Base-by-base conservation (phyloP, 345 rosid species). In the Lumnitzera littorea region DNA sequence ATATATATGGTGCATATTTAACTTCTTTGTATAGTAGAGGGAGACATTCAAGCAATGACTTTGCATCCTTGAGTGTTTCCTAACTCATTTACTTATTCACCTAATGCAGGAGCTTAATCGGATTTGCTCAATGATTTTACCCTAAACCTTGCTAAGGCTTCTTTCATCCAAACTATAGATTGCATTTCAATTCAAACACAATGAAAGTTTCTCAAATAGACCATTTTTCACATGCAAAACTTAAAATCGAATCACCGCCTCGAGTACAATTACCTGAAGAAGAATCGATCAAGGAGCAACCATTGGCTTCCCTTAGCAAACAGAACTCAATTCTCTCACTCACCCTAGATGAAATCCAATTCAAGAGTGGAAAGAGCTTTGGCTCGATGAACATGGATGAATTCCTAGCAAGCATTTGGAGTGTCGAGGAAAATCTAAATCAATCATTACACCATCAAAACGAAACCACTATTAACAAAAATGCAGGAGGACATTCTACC, bases 381-480 rank as follows among this genome's bases (percentile, higher is more conserved):
- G 98, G 96, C 4, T 82, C 89, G 12, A 91, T 91, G 98, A 89
- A 82, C 80, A 89, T 91, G 95, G 96, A 91, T 61, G 95, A 89
- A 66, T 89, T 91, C 66, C 75, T 91, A 2, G 77, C 89, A 13
- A 89, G 76, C 66, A 52, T 91, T 48, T 91, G 95, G 98, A 79
- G 62, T 15, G 85, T 71, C 0, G 87, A 83, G 2, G 92, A 87
- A 0, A 76, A 72, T 46, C 82, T 85, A 0, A 76, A 72, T 36
- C 82, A 67, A 48, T 46, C 78, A 36, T 46, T 27, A 46, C 46
- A 52, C 48, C 13, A 57, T 46, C 48, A 17, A 25, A 52, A 49
- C 12, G 27, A 62, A 23, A 36, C 53, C 29, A 15, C 52, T 7
- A 15, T 23, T 43, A 46, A 47, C 46, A 47, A 53, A 20, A 58